These are phyloP conservation scores for Platanthera zijinensis DNA, from an alignment of 106 monocot species.

Conservation along the genomic window DNA sequence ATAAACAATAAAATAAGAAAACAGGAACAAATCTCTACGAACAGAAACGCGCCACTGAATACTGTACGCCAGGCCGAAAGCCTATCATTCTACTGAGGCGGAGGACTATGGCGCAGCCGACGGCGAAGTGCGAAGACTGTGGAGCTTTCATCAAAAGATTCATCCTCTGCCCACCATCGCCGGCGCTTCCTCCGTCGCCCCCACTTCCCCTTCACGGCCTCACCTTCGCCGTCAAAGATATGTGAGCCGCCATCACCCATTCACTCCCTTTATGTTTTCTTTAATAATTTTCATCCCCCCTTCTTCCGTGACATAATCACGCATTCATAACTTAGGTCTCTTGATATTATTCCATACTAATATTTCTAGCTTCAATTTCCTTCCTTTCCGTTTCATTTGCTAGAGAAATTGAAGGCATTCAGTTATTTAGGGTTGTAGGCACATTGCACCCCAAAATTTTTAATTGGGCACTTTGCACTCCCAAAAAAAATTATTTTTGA, in stretches of 20 bases:
- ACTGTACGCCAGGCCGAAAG: too few species aligned
- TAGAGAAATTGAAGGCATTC: background rate
- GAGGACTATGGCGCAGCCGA: background rate
- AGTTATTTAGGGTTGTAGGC: background rate
- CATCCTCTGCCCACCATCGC: conserved; percentile 23
- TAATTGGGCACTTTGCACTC: too few species aligned
- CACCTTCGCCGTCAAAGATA: conserved; percentile 92
- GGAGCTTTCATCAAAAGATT: conserved; percentile 77
- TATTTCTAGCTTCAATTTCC: background rate
- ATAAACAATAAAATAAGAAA: too few species aligned
- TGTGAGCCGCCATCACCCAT: conserved; percentile 27
- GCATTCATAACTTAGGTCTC: background rate
- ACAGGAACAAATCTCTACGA: too few species aligned
- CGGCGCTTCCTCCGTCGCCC: background rate
- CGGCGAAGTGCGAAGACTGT: conserved; percentile 14
- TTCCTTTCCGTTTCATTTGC: background rate
- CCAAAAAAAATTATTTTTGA: too few species aligned
- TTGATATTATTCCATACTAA: too few species aligned
- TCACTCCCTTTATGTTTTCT: background rate
- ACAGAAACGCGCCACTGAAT: too few species aligned
- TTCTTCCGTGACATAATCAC: background rate
- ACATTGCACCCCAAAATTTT: too few species aligned
- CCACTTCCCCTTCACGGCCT: conserved; percentile 59
- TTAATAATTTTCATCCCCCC: background rate
- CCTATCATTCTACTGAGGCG: background rate